Base-by-base conservation (phyloP, 139 green algal species). In the Nannochloris sp. region DNA sequence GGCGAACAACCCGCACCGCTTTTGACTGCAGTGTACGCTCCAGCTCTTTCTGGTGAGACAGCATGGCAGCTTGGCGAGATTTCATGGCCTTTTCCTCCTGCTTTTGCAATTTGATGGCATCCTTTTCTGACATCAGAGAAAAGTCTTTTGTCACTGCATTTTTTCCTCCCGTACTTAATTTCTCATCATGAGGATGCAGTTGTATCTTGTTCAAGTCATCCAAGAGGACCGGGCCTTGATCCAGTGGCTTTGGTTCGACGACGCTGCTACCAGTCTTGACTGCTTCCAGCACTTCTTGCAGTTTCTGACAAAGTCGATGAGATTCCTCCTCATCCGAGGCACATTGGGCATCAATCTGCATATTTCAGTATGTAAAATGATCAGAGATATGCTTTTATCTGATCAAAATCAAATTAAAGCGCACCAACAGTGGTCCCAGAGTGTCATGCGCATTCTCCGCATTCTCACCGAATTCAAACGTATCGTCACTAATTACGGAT, bases 31-130 rank as follows among this genome's bases (percentile, higher is more conserved):
- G 29, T 0, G 69, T 66, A 6, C 30, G 20, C 11, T 25, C 29
- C 1, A 64, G 48, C 14, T 50, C 51, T 23, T 69, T 63, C 44
- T 78, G 69, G 37, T 70, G 64, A 25, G 50, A 60, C 63, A 28
- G 72, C 50, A 86, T 74, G 0, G 79, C 82, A 29, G 82, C 78
- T 28, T 79, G 64, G 29, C 68, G 49, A 28, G 62, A 56, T 20
- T 59, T 63, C 69, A 87, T 74, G 61, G 84, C 70, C 62, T 79
- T 85, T 25, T 75, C 66, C 5, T 69, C 48, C 30, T 72, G 67
- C 72, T 76, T 87, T 10, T 83, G 71, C 23, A 93, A 74, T 64
- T 92, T 90, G 0, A 49, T 60, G 2, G 63, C 61, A 49, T 94
- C 87, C 65, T 86, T 85, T 17, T 79, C 70, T 33, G 25, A 70